phyloP scores from a whole-genome alignment of 202 grass and related monocot genomes.

The Tripidium arundinaceum region DNA sequence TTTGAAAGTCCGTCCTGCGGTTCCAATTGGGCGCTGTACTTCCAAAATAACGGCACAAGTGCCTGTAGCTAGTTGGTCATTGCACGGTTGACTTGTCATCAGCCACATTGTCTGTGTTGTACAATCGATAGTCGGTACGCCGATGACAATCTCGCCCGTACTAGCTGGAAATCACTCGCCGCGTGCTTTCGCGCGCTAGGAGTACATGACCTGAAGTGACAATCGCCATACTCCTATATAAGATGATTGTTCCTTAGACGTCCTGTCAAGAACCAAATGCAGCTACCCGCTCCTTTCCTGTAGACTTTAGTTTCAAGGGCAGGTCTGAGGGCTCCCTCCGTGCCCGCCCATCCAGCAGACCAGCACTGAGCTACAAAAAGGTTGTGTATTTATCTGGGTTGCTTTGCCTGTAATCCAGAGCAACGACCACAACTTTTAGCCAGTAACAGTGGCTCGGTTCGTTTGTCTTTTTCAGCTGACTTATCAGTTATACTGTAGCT shows the following conservation, averaged over 20 bases:
- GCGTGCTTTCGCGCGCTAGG: too few relatives aligned
- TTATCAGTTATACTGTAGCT: too few relatives aligned
- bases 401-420: conserved; percentile 30
- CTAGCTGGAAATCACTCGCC: not conserved
- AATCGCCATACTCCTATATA: too few relatives aligned
- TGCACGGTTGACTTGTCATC: not conserved
- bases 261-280: not conserved
- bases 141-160: not conserved
- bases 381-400: not conserved
- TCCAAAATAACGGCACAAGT: not conserved
- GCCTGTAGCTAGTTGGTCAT: not conserved
- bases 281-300: not conserved
- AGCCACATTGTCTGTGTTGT: too few relatives aligned
- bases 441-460: too few relatives aligned
- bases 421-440: not conserved
- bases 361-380: not conserved
- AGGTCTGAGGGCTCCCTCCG: too few relatives aligned
- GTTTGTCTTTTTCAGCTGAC: too few relatives aligned
- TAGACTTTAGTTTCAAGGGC: not conserved
- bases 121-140: too few relatives aligned
- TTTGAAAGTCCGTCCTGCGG: not conserved
- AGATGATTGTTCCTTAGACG: too few relatives aligned
- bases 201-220: too few relatives aligned
- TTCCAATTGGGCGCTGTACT: not conserved
- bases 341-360: not conserved